Conservation (phyloP, 2,329 filamentous ascomycete genomes). For the Fonsecaea monophora region DNA sequence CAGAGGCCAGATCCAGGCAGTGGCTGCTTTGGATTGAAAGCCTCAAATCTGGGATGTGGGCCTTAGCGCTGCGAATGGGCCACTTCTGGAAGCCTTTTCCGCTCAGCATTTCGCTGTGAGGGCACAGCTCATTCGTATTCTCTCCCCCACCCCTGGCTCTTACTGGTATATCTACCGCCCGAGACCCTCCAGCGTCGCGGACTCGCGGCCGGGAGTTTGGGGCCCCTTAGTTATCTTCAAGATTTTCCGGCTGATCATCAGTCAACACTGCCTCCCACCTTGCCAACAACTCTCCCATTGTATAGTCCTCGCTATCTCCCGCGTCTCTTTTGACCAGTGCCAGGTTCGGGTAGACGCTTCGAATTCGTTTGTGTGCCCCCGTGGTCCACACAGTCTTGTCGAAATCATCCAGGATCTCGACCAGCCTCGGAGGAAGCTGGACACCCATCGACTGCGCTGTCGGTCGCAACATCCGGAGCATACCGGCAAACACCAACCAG, state of each 20-base stretch:
- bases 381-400: slow-evolving; percentile 11
- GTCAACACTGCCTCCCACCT: slow-evolving; percentile 7
- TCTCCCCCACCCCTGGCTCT: background rate
- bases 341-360: slow-evolving; percentile 16
- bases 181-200: background rate
- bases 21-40: background rate
- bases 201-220: background rate
- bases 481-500: slow-evolving; percentile 15
- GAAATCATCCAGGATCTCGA: slow-evolving; percentile 10
- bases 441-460: slow-evolving; percentile 16
- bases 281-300: slow-evolving; percentile 17
- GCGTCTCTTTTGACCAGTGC: slow-evolving; percentile 12
- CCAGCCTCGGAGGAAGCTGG: slow-evolving; percentile 4
- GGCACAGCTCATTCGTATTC: background rate
- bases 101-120: background rate
- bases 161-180: background rate
- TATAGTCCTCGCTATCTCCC: background rate
- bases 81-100: slow-evolving; percentile 5
- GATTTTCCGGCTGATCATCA: slow-evolving; percentile 5
- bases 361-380: slow-evolving; percentile 6
- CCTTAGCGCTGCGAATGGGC: background rate
- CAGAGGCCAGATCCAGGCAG: background rate
- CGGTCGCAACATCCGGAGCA: slow-evolving; percentile 12
- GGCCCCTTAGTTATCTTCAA: background rate
- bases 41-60: background rate